phyloP scores from a whole-genome alignment of 2,329 filamentous ascomycete species.

The Cordyceps militaris region DNA sequence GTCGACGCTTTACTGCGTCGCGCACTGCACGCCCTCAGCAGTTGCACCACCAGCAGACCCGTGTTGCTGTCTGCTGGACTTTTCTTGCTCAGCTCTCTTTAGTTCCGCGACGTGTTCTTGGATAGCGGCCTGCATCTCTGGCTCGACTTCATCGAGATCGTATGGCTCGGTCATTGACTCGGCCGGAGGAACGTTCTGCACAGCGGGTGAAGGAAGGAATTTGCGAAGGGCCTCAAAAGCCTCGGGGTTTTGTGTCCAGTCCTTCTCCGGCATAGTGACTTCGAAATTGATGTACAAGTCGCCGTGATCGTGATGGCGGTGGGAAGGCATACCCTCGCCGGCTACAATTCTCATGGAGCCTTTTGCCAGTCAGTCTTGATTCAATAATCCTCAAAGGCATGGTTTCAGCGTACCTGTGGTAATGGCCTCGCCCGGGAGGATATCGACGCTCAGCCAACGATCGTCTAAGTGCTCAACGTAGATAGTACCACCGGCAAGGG shows the following conservation, averaged over 20 bases:
- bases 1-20: slow-evolving; percentile 61
- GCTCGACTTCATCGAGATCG: slow-evolving; percentile 78
- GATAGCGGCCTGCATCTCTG: slow-evolving; percentile 42
- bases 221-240: slow-evolving; percentile 75
- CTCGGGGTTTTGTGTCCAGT: slow-evolving; percentile 57
- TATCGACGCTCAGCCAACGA: slow-evolving; percentile 89
- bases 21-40: slow-evolving; percentile 73
- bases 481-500: slow-evolving; percentile 83
- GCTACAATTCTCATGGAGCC: slow-evolving; percentile 89
- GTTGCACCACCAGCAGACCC: slow-evolving; percentile 57
- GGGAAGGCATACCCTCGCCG: slow-evolving; percentile 95
- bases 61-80: not conserved
- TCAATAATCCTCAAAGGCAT: not conserved
- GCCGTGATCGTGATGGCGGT: slow-evolving; percentile 87
- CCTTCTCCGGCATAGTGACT: slow-evolving; percentile 89
- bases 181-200: slow-evolving; percentile 60
- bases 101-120: slow-evolving; percentile 58
- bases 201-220: slow-evolving; percentile 65
- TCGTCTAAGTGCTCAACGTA: slow-evolving; percentile 96
- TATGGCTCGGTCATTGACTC: slow-evolving; percentile 92
- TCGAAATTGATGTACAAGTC: slow-evolving; percentile 97
- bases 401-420: slow-evolving; percentile 62
- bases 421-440: slow-evolving; percentile 91
- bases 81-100: slow-evolving; percentile 32
- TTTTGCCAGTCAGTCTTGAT: slow-evolving; percentile 32